Base-by-base conservation (phyloP, 352 stramenopile species). In the Poterioochromonas sp. region DNA sequence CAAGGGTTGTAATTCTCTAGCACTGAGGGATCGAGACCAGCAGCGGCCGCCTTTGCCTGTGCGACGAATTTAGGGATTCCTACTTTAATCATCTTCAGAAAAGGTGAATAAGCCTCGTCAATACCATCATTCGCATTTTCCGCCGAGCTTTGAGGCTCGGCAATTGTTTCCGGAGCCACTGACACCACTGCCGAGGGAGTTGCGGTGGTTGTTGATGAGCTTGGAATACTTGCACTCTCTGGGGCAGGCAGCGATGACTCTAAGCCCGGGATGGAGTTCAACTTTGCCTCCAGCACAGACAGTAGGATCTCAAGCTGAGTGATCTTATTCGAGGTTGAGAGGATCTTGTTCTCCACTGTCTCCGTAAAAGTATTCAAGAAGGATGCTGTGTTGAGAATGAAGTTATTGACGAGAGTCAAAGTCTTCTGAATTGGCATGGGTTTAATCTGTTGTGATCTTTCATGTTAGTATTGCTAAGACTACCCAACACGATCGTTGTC, bases 281-380 rank as follows among this genome's bases (percentile, higher is more conserved):
- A 37, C 29, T 74, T 74, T 40, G 65, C 65, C 29, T 74, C 65
- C 1, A 74, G n/a, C 11, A 74, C 65, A 51, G 65, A 3, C 65
- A 74, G n/a, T n/a, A 74, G 15, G 11, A 74, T 35, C 32, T 74
- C 65, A 11, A 74, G 2, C 3, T 74, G 34, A 26, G 37, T 74
- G 8, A 74, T 3, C n/a, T 74, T 74, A 58, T 54, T 29, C 35
- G 65, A 74, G 2, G 53, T 22, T 12, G 8, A 22, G 15, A 37
- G 1, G 40, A 74, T 74, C 41, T 74, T 74, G 3, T 58, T 54
- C 41, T 74, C 65, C 11, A 51, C n/a, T 26, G 5, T 40, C 29
- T 74, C 65, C 11, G 65, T 44, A 39, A 74, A 74, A 54, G 2
- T 34, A 39, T 74, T 74, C 18, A 74, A 54, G n/a, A 74, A 74